Evolutionary conservation across 352 stramenopile genomes (phyloP).

Genomic region (Pythium folliculosum): DNA sequence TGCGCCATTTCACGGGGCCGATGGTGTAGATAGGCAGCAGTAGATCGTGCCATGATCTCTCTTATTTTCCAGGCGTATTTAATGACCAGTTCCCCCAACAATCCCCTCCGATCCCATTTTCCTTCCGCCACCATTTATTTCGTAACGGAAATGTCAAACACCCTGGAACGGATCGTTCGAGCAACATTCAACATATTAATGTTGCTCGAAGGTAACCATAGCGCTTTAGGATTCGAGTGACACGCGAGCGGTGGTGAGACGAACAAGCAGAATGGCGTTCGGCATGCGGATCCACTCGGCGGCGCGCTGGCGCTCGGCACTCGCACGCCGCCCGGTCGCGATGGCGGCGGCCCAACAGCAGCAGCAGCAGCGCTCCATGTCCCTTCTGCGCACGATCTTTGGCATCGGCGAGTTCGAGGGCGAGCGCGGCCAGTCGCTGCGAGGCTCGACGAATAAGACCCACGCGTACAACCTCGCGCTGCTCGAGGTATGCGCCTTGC

Average conservation of each 20-base stretch:
- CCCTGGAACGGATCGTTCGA: not conserved
- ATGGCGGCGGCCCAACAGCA: not conserved
- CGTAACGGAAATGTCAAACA: not conserved
- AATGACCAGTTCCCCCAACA: conserved; percentile 8
- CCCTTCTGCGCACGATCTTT: conserved; percentile 73
- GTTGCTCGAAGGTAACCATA: conserved; percentile 24
- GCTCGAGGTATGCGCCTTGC: conserved; percentile 37
- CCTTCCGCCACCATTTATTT: not conserved
- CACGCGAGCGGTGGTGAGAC: conserved; percentile 4
- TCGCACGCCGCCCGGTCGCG: not conserved
- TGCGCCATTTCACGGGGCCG: too few species aligned
- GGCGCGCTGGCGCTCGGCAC: conserved; percentile 12
- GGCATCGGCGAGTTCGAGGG: conserved; percentile 83
- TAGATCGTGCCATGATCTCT: not conserved
- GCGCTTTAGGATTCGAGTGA: conserved; percentile 17
- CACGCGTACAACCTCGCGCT: conserved; percentile 74
- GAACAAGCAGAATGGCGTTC: conserved; percentile 6
- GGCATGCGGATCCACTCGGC: conserved; percentile 8
- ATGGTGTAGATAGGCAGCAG: conserved; percentile 5
- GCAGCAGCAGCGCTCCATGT: conserved; percentile 46
- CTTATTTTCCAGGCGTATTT: conserved; percentile 17
- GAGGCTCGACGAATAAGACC: conserved; percentile 58
- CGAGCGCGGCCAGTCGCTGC: conserved; percentile 57
- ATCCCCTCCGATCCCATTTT: not conserved
- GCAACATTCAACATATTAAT: conserved; percentile 13